Conservation (phyloP, 176 grass and related monocot genomes). For the Hordeum marinum region DNA sequence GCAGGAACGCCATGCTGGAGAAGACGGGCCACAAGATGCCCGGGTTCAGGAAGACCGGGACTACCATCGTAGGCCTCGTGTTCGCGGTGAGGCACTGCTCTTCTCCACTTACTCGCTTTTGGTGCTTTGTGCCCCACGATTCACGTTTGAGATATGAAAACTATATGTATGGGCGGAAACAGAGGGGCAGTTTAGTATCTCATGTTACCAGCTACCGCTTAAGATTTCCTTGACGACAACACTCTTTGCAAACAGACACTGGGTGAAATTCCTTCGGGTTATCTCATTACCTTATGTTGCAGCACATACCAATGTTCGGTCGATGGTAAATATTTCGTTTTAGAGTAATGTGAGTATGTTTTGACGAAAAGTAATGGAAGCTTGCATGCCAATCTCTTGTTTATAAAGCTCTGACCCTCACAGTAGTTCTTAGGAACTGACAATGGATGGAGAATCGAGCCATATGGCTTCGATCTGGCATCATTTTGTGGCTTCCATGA, state of each 20-base stretch:
- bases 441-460: neutral
- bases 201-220: too few relatives aligned
- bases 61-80: constrained; percentile 89
- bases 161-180: neutral
- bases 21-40: constrained; percentile 63
- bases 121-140: neutral
- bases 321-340: neutral
- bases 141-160: neutral
- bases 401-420: neutral
- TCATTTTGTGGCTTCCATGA: constrained; percentile 1
- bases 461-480: neutral
- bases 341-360: neutral
- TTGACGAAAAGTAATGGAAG: neutral
- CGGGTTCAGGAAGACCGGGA: constrained; percentile 76
- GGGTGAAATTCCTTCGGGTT: too few relatives aligned
- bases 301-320: neutral
- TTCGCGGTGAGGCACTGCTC: constrained; percentile 45
- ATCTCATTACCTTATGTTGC: neutral
- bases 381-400: constrained; percentile 3
- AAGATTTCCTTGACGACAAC: too few relatives aligned
- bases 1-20: constrained; percentile 62
- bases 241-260: too few relatives aligned
- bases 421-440: neutral
- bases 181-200: too few relatives aligned
- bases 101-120: neutral